Percentiles rank a stretch among this genome's conserved stretches.
These are phyloP conservation scores for Malus sylvestris DNA, from an alignment of 306 rosid genomes.

Conservation along the genomic window DNA sequence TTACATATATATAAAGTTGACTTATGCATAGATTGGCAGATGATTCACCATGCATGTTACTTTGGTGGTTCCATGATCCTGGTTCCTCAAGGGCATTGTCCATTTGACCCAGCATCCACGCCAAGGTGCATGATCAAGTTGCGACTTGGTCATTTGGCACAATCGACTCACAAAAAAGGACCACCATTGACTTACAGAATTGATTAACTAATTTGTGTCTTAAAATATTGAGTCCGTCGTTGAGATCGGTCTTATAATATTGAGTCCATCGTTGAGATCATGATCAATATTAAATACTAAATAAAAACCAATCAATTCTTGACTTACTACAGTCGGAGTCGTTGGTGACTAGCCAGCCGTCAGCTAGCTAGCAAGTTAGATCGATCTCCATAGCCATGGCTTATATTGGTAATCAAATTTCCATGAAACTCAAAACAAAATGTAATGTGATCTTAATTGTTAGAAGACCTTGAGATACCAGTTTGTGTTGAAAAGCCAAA, in stretches of 20 bases:
- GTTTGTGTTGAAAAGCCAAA: background rate
- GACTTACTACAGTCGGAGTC: background rate
- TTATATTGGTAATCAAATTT: too few species aligned
- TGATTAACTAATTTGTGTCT: background rate
- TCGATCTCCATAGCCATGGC: background rate
- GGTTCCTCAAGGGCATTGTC: background rate
- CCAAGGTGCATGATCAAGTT: background rate
- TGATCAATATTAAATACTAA: background rate
- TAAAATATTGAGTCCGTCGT: background rate
- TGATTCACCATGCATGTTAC: background rate
- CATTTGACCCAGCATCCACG: background rate
- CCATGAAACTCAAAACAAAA: background rate
- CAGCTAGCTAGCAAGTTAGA: background rate
- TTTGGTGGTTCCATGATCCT: background rate
- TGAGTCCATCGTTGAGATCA: background rate
- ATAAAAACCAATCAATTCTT: background rate
- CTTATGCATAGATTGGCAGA: background rate
- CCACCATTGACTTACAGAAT: background rate
- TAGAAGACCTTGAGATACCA: background rate
- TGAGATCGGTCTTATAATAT: background rate
- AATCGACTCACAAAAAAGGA: background rate
- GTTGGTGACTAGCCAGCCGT: background rate
- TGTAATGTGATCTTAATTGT: too few species aligned
- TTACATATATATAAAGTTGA: background rate
- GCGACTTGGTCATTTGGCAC: background rate